These are phyloP conservation scores for Rubia occidens DNA, from an alignment of 305 asterid genomes.

Conservation along the genomic window DNA sequence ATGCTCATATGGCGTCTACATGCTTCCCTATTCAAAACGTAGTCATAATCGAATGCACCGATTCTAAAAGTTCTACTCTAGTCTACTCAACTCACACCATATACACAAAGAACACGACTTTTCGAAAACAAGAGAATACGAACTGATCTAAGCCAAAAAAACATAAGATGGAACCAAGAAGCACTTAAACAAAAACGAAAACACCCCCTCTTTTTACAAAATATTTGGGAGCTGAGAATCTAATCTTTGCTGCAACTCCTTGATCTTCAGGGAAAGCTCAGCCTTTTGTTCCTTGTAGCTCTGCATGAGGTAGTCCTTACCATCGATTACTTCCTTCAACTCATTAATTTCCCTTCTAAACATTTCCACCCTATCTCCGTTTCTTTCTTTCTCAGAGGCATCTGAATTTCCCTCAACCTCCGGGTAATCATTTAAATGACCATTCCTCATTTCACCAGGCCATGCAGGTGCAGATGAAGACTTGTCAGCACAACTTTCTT, in stretches of 20 bases:
- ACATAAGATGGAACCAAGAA: constrained; percentile 21
- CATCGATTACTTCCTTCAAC: constrained; percentile 71
- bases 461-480: constrained; percentile 46
- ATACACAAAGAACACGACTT: background rate
- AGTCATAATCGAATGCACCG: background rate
- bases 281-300: constrained; percentile 83
- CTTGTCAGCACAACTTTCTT: constrained; percentile 35
- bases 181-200: constrained; percentile 25
- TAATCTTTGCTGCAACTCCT: constrained; percentile 78
- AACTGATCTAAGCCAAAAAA: constrained; percentile 16
- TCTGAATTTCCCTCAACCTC: constrained; percentile 37
- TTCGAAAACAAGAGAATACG: constrained; percentile 28
- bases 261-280: constrained; percentile 71
- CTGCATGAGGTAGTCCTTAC: constrained; percentile 75
- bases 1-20: background rate
- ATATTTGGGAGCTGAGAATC: constrained; percentile 82
- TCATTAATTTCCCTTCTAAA: constrained; percentile 64
- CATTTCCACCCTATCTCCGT: constrained; percentile 56
- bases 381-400: constrained; percentile 36
- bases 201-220: constrained; percentile 37
- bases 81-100: background rate
- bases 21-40: background rate
- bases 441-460: constrained; percentile 46
- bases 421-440: constrained; percentile 43
- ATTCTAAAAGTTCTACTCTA: constrained; percentile 5